Evolutionary conservation across 192 early-diverging fungal genomes (phyloP).

Genomic region (Coemansia sp.): DNA sequence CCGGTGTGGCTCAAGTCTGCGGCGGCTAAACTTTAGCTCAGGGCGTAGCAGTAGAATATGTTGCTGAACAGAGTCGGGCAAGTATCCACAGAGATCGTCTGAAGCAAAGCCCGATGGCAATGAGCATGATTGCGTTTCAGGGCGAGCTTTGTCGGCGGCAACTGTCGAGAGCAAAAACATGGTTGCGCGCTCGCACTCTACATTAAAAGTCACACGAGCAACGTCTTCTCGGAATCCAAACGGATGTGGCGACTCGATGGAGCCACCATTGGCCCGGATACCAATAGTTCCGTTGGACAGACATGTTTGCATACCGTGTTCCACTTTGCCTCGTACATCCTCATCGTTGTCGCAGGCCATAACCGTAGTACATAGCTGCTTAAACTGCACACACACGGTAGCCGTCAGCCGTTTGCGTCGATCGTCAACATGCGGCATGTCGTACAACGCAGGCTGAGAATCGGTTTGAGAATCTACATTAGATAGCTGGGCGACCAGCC

Average conservation of each 20-base stretch:
- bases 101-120: constrained; percentile 9
- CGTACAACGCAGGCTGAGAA: background rate
- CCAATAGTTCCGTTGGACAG: constrained; percentile 18
- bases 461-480: background rate
- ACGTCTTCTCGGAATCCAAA: constrained; percentile 44
- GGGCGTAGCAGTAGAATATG: constrained; percentile 36
- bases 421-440: constrained; percentile 22
- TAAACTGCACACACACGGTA: constrained; percentile 29
- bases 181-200: constrained; percentile 36
- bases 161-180: constrained; percentile 49
- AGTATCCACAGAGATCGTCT: constrained; percentile 30
- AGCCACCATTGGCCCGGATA: constrained; percentile 47
- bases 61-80: constrained; percentile 31
- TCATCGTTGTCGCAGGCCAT: constrained; percentile 53
- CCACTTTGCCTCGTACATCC: constrained; percentile 42
- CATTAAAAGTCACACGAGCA: constrained; percentile 29
- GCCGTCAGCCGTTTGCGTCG: constrained; percentile 33
- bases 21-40: constrained; percentile 26
- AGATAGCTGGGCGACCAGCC: constrained; percentile 33
- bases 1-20: constrained; percentile 27
- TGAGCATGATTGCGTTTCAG: constrained; percentile 9
- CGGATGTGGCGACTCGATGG: constrained; percentile 39
- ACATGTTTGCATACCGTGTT: constrained; percentile 48
- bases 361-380: constrained; percentile 32
- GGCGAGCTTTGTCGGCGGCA: constrained; percentile 19